phyloP scores from a whole-genome alignment of 805 yeast genomes.

The Candida incommunis region DNA sequence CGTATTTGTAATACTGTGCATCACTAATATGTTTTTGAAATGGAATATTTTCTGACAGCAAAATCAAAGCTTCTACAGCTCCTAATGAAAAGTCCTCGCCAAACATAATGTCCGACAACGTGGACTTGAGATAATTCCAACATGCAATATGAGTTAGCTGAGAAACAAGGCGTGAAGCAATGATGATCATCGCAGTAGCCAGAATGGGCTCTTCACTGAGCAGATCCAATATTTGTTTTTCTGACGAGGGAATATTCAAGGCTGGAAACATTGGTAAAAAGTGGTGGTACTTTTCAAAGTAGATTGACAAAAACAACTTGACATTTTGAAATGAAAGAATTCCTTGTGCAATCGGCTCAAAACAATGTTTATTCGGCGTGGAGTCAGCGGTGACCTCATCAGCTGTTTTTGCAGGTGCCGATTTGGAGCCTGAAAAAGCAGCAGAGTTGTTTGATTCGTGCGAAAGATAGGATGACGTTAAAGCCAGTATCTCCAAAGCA shows the following conservation, averaged over 20 bases:
- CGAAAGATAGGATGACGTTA: slow-evolving; percentile 4
- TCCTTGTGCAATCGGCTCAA: slow-evolving; percentile 7
- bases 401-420: not conserved
- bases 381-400: not conserved
- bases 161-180: slow-evolving; percentile 4
- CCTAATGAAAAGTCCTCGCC: slow-evolving; percentile 11
- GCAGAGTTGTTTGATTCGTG: not conserved
- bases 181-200: slow-evolving; percentile 11
- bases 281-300: slow-evolving; percentile 1
- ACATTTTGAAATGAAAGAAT: not conserved
- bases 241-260: not conserved
- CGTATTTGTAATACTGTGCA: slow-evolving; percentile 4
- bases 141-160: slow-evolving; percentile 4
- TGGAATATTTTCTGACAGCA: slow-evolving; percentile 14
- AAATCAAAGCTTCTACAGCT: slow-evolving; percentile 11
- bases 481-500: slow-evolving; percentile 11
- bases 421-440: not conserved
- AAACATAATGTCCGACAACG: slow-evolving; percentile 4
- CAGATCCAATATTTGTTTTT: not conserved
- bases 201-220: slow-evolving; percentile 8
- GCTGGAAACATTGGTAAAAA: not conserved
- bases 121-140: slow-evolving; percentile 7
- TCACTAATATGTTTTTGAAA: slow-evolving; percentile 3
- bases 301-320: not conserved
- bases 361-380: not conserved